phyloP scores from a whole-genome alignment of 768 basidiomycete genomes.

The Termitomyces sp. region DNA sequence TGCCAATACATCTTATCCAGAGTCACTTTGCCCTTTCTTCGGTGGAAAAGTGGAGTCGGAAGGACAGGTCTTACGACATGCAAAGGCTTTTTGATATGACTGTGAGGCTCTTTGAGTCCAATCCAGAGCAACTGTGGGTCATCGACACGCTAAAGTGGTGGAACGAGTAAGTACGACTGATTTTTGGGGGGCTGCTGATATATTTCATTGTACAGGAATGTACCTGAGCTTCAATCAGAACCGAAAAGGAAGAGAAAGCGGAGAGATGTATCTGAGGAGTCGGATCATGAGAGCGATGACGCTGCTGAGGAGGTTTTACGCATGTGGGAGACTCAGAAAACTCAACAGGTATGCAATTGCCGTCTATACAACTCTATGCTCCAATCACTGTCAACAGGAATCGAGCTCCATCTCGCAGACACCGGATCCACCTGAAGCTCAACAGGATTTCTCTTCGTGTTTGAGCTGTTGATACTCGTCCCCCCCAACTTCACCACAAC shows the following conservation, averaged over 20 bases:
- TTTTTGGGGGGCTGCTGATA: not conserved
- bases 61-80: not conserved
- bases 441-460: too few species aligned
- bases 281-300: not conserved
- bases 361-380: not conserved
- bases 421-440: too few species aligned
- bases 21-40: not conserved
- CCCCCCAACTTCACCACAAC: too few species aligned
- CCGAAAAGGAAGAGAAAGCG: not conserved
- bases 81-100: not conserved
- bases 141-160: not conserved
- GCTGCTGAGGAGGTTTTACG: not conserved
- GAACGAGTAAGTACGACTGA: not conserved
- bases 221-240: not conserved
- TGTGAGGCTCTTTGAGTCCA: not conserved
- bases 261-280: not conserved
- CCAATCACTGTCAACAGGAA: not conserved
- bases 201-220: not conserved
- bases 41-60: not conserved
- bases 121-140: not conserved
- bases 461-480: too few species aligned
- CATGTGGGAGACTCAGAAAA: not conserved
- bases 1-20: not conserved
- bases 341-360: not conserved
- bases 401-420: not conserved